Conservation (phyloP, 1,284 basidiomycete genomes). For the Pulchroboletus neoregius region DNA sequence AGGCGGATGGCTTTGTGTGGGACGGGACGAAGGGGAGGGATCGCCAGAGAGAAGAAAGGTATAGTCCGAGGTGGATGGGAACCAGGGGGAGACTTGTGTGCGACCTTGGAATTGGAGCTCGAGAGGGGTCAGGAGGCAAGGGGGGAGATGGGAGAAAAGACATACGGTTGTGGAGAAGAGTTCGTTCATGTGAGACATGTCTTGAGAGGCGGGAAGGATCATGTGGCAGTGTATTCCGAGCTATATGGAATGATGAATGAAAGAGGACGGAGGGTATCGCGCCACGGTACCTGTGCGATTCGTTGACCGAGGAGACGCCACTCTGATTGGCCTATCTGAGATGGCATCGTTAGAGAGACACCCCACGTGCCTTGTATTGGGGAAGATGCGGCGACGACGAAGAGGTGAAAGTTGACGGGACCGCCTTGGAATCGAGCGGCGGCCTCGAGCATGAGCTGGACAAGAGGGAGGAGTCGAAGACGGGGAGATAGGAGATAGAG, state of each 20-base stretch:
- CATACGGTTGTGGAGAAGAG: constrained; percentile 56
- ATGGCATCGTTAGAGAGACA: constrained; percentile 18
- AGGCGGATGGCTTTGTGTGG: neutral
- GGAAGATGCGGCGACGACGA: constrained; percentile 51
- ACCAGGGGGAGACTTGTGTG: constrained; percentile 37
- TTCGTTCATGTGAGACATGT: constrained; percentile 42
- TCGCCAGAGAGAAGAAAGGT: constrained; percentile 36
- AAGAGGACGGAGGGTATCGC: constrained; percentile 6
- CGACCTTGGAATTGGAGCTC: constrained; percentile 44
- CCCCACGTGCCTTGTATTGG: constrained; percentile 39
- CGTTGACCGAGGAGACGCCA: constrained; percentile 44
- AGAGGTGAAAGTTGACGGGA: constrained; percentile 47
- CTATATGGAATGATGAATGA: constrained; percentile 34
- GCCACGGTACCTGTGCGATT: constrained; percentile 43
- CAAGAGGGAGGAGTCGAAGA: neutral
- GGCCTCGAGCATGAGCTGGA: constrained; percentile 31
- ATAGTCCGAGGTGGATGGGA: constrained; percentile 35
- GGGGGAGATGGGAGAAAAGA: constrained; percentile 6
- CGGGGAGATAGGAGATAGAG: neutral
- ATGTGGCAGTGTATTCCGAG: constrained; percentile 56
- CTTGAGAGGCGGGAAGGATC: constrained; percentile 44
- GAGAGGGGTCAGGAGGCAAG: constrained; percentile 13
- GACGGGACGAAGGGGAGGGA: constrained; percentile 10
- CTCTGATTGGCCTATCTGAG: constrained; percentile 30
- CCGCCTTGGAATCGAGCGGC: constrained; percentile 34